Base-by-base conservation (phyloP, 495 filamentous ascomycete genomes). In the Trichocladium antarcticum region DNA sequence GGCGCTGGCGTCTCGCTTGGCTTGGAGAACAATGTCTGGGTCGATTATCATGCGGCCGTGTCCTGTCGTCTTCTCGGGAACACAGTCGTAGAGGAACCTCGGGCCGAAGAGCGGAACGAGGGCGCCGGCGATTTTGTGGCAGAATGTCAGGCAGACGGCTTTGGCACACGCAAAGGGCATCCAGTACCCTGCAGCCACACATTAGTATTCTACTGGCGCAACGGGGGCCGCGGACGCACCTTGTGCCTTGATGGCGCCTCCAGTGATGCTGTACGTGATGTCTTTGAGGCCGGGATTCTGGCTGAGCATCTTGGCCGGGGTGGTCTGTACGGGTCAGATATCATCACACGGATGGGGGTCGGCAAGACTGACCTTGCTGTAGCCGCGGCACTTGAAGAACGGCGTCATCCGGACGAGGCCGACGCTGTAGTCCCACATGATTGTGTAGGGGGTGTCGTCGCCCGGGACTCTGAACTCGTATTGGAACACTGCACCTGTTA, bases 401-500 rank as follows among this genome's bases (percentile, higher is more conserved):
- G 87, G 85, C 6, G 92, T 96, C 59, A 90, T 89, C 49, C 89
- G 81, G 43, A 96, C 90, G 21, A 95, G 82, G n/a, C 92, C 92
- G 48, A 89, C 81, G 51, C 89, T 88, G 65, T 95, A 95, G 63
- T 98, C 92, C 92, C 92, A 98, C 80, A 94, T 87, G 20, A 98
- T 79, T 6, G 72, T 77, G 71, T 87, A 89, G 41, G 72, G 64
- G 52, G 72, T 75, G 6, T 81, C 77, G 34, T 87, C 76, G 10
- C 71, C 79, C 6, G 83, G 82, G 19, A 82, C 61, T 57, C 78
- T 77, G 69, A 95, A 98, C n/a, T 74, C 80, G 65, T 97, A 98
- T 49, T 90, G 81, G 64, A 89, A 95, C 5, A 93, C 92, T 96
- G 50, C 36, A 43, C 35, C 24, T 14, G 39, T 44, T 21, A 53